A percentile compares a stretch with the other conserved stretches of the same genome.
Conservation (phyloP, 257 asterid genomes). For the Lithospermum erythrorhizon region DNA sequence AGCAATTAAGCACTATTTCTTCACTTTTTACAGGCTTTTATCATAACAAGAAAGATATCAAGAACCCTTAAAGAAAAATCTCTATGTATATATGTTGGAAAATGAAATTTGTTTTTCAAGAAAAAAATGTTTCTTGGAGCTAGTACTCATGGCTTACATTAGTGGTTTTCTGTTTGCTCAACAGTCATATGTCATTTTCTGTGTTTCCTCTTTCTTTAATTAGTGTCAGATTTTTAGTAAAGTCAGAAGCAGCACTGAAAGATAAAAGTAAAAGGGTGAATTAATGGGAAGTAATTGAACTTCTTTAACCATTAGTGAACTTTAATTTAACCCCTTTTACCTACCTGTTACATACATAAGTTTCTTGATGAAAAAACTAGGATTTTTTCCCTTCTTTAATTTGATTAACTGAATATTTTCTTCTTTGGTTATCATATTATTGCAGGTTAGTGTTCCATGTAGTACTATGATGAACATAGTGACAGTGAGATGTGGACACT, state of each 20-base stretch:
- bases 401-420: neutral
- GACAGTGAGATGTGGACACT: slow-evolving; percentile 92
- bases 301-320: neutral
- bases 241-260: neutral
- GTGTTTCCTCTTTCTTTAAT: neutral
- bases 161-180: slow-evolving; percentile 8
- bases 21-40: slow-evolving; percentile 6
- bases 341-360: slow-evolving; percentile 22
- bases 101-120: neutral
- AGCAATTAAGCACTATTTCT: slow-evolving; percentile 8
- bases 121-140: slow-evolving; percentile 2
- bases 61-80: slow-evolving; percentile 1
- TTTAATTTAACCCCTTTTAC: no score
- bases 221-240: neutral
- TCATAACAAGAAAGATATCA: slow-evolving; percentile 1
- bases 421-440: neutral
- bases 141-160: slow-evolving; percentile 3
- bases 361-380: slow-evolving; percentile 51
- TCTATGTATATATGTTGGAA: slow-evolving; percentile 2
- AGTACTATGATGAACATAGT: slow-evolving; percentile 63
- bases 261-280: neutral
- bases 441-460: slow-evolving; percentile 84
- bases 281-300: neutral
- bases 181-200: neutral
- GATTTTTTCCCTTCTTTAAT: neutral